These are phyloP conservation scores for Acanthamoeba polyphaga DNA, from an alignment of 208 protist genomes.

Conservation along the genomic window DNA sequence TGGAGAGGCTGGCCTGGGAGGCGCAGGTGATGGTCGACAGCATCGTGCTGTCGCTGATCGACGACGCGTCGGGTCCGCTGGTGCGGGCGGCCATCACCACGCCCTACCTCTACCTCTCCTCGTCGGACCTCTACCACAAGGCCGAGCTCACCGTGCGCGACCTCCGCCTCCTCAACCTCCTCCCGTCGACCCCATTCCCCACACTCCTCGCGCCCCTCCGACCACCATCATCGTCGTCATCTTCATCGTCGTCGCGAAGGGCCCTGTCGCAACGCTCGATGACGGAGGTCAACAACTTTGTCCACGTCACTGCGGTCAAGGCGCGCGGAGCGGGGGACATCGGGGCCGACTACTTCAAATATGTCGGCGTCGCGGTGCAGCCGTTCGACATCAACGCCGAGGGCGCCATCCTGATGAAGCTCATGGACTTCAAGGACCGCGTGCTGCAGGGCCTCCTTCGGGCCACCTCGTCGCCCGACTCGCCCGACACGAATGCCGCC, in stretches of 20 bases:
- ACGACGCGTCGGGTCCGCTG: neutral
- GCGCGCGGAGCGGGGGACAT: neutral
- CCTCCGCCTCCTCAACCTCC: slow-evolving; percentile 2
- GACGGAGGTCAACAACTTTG: neutral
- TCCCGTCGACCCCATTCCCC: neutral
- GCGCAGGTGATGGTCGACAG: neutral
- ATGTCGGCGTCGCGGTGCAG: slow-evolving; percentile 5
- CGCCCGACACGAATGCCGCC: neutral
- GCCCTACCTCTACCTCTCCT: neutral
- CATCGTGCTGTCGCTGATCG: neutral
- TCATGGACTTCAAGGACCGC: slow-evolving; percentile 38
- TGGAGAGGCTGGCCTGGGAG: neutral
- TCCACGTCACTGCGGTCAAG: neutral
- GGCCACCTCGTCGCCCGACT: neutral
- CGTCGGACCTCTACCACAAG: slow-evolving; percentile 23
- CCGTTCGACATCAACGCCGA: neutral
- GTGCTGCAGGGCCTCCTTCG: neutral
- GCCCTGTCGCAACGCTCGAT: neutral
- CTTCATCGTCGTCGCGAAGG: neutral
- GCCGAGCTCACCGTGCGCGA: slow-evolving; percentile 4
- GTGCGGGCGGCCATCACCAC: neutral
- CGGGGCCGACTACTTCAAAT: slow-evolving; percentile 35
- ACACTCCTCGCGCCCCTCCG: neutral
- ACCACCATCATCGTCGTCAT: neutral
- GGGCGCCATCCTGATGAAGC: slow-evolving; percentile 23